Evolutionary conservation across 495 filamentous ascomycete species (phyloP).

Genomic region (Hypoxylon subgilvum): DNA sequence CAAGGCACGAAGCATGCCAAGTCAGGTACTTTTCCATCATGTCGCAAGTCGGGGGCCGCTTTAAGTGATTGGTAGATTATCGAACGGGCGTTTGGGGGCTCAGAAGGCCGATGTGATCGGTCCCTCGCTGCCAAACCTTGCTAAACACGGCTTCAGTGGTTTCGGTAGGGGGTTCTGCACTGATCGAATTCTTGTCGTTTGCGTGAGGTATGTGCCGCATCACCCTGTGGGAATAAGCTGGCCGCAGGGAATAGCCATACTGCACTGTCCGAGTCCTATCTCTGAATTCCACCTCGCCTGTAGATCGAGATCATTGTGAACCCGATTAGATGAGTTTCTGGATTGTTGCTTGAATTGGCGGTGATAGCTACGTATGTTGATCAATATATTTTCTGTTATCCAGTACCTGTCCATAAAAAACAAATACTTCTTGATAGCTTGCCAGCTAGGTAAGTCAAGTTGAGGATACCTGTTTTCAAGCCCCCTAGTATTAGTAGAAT

Average conservation of each 20-base stretch:
- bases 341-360: too few species aligned
- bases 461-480: conserved; percentile 3
- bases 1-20: too few species aligned
- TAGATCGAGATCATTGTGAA: neutral
- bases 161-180: neutral
- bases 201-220: neutral
- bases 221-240: neutral
- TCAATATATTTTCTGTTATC: too few species aligned
- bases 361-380: too few species aligned
- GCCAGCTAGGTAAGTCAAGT: too few species aligned
- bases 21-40: too few species aligned
- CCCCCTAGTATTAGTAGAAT: neutral
- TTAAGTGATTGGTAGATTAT: neutral
- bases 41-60: neutral
- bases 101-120: neutral
- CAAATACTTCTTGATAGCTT: too few species aligned
- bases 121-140: neutral
- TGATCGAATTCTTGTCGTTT: neutral
- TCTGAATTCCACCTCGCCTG: neutral
- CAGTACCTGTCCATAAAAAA: too few species aligned
- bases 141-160: neutral
- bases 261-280: neutral
- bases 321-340: neutral
- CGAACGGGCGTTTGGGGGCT: neutral
- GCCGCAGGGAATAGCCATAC: neutral